Base-by-base conservation (phyloP, 2,329 filamentous ascomycete species). In the Parastagonospora nodorum region DNA sequence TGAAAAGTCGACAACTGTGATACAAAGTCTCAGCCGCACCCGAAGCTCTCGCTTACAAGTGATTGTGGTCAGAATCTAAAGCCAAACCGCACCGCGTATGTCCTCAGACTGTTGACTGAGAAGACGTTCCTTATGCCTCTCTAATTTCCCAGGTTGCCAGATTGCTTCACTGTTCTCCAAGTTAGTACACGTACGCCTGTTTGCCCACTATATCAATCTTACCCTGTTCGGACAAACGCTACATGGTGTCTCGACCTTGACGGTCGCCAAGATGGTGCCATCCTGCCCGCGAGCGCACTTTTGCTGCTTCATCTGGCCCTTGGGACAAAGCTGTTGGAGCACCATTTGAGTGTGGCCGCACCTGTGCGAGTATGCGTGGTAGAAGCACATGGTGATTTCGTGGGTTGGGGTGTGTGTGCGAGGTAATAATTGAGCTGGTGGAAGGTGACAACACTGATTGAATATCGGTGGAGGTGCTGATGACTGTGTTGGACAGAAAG, bases 301-400 rank as follows among this genome's bases (percentile, higher is more conserved):
- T 43, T 63, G 61, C 51, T 72, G 68, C 9, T 57, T 64, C 60
- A 71, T 66, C 19, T 71, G 67, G 5, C 62, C 68, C 14, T 61
- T 63, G 2, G 59, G 31, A 24, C 69, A 73, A 16, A 68, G 53
- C 40, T 67, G 57, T 30, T 66, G 62, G 46, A 73, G 63, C 9
- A 71, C 50, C 59, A 70, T 77, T 48, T 70, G 66, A 12, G 75
- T 77, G 60, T 79, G 77, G 38, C 76, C 76, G 61, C 77, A 79
- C 11, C 66, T 62, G 66, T 79, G 73, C 3, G 67, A 71, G 67
- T 79, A 77, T 41, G 77, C 77, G 63, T 79, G 77, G 65, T 77
- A 79, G 63, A 72, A 76, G 67, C 77, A 78, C 77, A 79, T 79
- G n/a, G 29, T 60, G 47, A n/a, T 29, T 35, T 35, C 7, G n/a